Evolutionary conservation across 202 grass and related monocot species (phyloP), one percentile per base, ranked within the genome.

Genomic region (Hordeum pubiflorum): DNA sequence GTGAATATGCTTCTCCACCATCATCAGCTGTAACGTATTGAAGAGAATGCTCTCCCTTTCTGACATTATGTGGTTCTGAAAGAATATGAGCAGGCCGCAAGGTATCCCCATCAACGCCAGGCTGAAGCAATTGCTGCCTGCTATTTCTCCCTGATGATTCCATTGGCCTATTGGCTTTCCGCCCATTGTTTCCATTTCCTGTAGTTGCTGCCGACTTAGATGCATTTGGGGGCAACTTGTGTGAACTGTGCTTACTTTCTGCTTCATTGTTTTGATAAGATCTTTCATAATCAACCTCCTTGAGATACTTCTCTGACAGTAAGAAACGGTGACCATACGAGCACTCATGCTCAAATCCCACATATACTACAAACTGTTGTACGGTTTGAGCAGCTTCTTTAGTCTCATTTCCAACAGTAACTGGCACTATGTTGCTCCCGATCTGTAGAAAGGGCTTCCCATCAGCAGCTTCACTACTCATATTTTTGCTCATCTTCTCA

Each of bases 291-390:
- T 84, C 88, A 56, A 98, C 75, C 24, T 94, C 82, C 62, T 90
- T 88, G 37, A 98, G 86, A 87, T 98, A 83, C 32, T 98, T 91
- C 74, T 88, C 81, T 68, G 95, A 91, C 29, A 95, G 64, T 77
- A 98, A 87, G 83, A 98, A 98, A 75, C 95, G 89, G 76, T 98
- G 95, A 50, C 95, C 92, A 72, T 83, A 86, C 76, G 95, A 64
- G 81, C 95, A 98, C 81, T 95, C 95, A 4, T 98, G 92, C 77
- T 98, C 95, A 75, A 98, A 98, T 59, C 95, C 95, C 57, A 93
- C 56, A 87, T 85, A 84, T 18, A 88, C 82, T 61, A 65, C 67
- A 40, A 93, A 91, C 82, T 93, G 86, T 14, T 84, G 81, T 54
- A 68, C 3, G 10, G 46, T 56, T 87, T 87, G 84, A 83, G 82